These are phyloP conservation scores for Podosphaera fusca DNA, from an alignment of 2,329 filamentous ascomycete species.

Conservation along the genomic window DNA sequence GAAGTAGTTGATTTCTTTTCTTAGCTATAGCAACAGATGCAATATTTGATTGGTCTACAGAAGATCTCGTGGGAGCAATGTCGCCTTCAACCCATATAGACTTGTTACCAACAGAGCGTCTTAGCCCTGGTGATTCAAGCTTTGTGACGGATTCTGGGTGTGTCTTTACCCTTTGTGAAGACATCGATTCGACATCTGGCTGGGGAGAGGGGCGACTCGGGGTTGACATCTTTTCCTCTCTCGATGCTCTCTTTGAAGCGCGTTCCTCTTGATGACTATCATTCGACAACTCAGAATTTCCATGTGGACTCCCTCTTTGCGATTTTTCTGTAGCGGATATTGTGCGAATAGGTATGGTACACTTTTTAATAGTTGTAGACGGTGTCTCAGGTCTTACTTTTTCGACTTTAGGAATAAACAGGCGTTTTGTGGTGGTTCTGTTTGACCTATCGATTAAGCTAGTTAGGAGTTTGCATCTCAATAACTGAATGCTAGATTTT, in stretches of 20 bases:
- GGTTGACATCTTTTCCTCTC: neutral
- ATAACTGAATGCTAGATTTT: no score
- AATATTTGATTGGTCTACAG: slow-evolving; percentile 13
- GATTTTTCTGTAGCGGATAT: neutral
- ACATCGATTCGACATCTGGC: neutral
- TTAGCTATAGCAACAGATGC: slow-evolving; percentile 9
- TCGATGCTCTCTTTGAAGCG: neutral
- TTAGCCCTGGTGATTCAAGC: neutral
- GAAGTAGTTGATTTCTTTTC: slow-evolving; percentile 6
- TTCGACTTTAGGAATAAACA: no score
- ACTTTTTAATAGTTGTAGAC: no score
- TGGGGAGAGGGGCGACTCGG: neutral
- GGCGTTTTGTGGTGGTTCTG: no score
- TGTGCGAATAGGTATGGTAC: neutral
- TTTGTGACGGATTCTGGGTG: neutral
- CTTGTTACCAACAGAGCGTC: neutral
- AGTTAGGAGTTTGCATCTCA: no score
- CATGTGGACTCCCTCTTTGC: neutral
- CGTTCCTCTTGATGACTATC: neutral
- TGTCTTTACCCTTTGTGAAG: neutral
- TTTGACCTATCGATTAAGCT: no score
- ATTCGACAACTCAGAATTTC: neutral
- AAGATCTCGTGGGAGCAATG: slow-evolving; percentile 5
- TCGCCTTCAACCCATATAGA: slow-evolving; percentile 12
- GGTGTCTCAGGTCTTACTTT: no score